Evolutionary conservation across 257 asterid species (phyloP), one percentile per base, ranked within the genome.

Genomic region (Lycium barbarum): DNA sequence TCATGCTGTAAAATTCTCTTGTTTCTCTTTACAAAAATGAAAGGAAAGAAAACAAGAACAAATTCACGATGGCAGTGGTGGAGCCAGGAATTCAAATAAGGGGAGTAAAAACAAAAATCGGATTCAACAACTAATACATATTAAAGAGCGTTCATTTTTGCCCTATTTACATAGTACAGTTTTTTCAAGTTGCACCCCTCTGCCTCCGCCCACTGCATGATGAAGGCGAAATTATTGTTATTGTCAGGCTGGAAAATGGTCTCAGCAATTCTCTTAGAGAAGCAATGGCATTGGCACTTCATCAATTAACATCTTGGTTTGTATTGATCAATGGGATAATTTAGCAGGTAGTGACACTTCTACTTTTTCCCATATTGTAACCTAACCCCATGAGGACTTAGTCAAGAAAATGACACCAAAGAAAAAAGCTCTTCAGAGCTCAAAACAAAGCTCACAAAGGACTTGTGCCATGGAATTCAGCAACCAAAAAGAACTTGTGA

Each of bases 401-500:
- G 36, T 49, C 80, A 45, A 72, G 80, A 45, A 72, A 72, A 43
- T 38, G 2, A 4, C 10, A 45, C 36, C 5, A 53, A 53, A 4
- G 5, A 12, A 26, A 53, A 78, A 53, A 78, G 65, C 45, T 26
- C 65, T 40, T 36, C 7, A 3, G 51, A 65, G 33, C 17, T 82
- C 3, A 45, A 54, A 71, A 61, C 53, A 11, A 76, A 76, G 5
- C 20, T 7, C 43, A 4, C 5, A 3, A 33, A 85, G n/a, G 13
- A 76, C 63, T 76, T 76, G 15, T 76, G 26, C 47, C 65, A 51
- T 76, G 62, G 65, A 51, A 76, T 76, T 49, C 26, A 76, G 82
- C 82, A 53, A 78, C 63, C 47, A 78, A 76, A 13, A 14, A 51
- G 49, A 12, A 76, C 26, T 26, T 20, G 45, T 76, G 82, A 53